Evolutionary conservation across 768 basidiomycete species (phyloP).

Genomic region (Coprinellus aureogranulatus): DNA sequence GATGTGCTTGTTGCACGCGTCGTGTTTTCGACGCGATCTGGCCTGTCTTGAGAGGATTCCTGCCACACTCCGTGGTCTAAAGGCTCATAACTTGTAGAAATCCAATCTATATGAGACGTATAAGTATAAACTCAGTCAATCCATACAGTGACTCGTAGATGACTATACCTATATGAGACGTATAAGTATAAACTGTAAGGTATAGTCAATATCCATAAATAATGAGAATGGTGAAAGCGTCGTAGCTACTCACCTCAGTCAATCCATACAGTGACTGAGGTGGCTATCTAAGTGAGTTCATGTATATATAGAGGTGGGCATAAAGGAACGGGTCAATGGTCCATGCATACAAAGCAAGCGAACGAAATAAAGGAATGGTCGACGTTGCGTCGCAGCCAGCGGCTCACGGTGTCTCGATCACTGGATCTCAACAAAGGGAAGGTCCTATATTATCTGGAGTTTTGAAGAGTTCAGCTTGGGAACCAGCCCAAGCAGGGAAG

Average conservation of each 20-base stretch:
- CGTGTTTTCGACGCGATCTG: not conserved
- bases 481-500: too few species aligned
- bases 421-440: too few species aligned
- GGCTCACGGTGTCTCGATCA: too few species aligned
- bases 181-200: not conserved
- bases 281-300: not conserved
- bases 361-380: too few species aligned
- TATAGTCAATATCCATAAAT: not conserved
- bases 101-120: not conserved
- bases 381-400: too few species aligned
- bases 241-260: not conserved
- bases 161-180: not conserved
- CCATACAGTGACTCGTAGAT: not conserved
- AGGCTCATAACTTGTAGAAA: conserved; percentile 21
- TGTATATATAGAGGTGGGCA: not conserved
- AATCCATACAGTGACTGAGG: not conserved
- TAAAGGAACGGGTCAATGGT: not conserved
- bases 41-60: too few species aligned
- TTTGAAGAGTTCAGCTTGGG: too few species aligned
- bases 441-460: too few species aligned
- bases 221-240: not conserved
- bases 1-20: not conserved
- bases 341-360: not conserved
- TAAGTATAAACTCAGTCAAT: not conserved
- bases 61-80: not conserved